phyloP scores from a whole-genome alignment of 2,329 filamentous ascomycete species.

The Fusarium tanahbumbuense region DNA sequence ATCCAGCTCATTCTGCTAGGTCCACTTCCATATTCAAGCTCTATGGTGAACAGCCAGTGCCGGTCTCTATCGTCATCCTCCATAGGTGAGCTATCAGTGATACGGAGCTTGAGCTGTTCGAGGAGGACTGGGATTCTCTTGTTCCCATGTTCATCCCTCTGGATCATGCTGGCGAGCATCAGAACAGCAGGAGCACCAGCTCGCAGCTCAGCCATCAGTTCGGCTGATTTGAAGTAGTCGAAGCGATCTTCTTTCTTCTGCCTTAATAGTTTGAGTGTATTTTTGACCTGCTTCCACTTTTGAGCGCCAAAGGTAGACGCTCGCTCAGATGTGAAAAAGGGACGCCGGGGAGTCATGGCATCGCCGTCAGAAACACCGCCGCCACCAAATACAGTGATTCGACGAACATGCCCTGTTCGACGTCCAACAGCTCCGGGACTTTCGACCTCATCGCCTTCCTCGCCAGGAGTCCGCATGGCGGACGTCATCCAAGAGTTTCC shows the following conservation, averaged over 20 bases:
- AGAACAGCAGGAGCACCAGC: conserved; percentile 93
- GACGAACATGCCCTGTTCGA: conserved; percentile 71
- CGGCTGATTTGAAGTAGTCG: conserved; percentile 94
- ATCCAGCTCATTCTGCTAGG: conserved; percentile 97
- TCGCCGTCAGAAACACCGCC: conserved; percentile 74
- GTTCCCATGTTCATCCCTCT: conserved; percentile 95
- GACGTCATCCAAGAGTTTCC: conserved; percentile 69
- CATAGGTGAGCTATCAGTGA: conserved; percentile 81
- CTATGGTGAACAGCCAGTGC: conserved; percentile 89
- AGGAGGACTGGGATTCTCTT: conserved; percentile 94
- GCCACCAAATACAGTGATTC: conserved; percentile 73
- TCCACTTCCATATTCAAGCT: conserved; percentile 95
- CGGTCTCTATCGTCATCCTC: conserved; percentile 72
- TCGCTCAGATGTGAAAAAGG: conserved; percentile 72
- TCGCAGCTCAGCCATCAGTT: conserved; percentile 93
- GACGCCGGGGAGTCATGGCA: conserved; percentile 65
- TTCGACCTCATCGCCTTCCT: conserved; percentile 65
- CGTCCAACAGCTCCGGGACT: conserved; percentile 60
- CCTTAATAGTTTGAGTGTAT: conserved; percentile 82
- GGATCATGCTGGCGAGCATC: conserved; percentile 97
- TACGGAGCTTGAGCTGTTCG: conserved; percentile 90
- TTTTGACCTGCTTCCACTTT: conserved; percentile 94
- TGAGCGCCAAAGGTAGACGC: conserved; percentile 80
- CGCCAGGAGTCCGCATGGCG: conserved; percentile 59
- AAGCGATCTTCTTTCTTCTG: conserved; percentile 88